Evolutionary conservation across 2,329 filamentous ascomycete species (phyloP).

Genomic region (Diaporthe sp.): DNA sequence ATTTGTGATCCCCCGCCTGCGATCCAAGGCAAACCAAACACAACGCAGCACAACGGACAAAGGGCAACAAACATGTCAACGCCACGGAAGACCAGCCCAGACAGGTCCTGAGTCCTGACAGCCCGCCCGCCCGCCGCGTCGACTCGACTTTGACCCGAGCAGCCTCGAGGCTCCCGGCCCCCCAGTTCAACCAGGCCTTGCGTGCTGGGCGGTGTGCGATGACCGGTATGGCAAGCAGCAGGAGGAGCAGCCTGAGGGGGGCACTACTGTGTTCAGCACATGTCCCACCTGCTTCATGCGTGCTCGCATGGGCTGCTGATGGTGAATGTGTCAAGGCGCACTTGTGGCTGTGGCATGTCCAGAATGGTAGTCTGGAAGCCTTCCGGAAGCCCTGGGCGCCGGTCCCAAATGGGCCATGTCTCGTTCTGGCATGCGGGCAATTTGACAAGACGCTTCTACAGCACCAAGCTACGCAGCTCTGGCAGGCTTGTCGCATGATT

Average conservation of each 20-base stretch:
- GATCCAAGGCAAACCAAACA: conserved; percentile 21
- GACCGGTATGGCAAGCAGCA: neutral
- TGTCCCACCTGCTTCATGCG: neutral
- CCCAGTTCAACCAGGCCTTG: neutral
- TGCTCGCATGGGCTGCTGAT: conserved; percentile 13
- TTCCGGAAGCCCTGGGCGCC: conserved; percentile 17
- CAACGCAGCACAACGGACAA: conserved; percentile 19
- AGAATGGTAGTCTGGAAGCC: neutral
- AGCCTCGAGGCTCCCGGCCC: conserved; percentile 10
- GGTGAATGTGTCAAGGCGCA: conserved; percentile 12
- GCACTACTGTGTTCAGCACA: neutral
- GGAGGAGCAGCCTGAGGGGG: neutral
- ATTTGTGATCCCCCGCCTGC: conserved; percentile 11
- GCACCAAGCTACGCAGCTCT: conserved; percentile 1
- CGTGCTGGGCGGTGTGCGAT: conserved; percentile 17
- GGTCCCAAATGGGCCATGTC: conserved; percentile 4
- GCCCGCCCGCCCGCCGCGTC: neutral
- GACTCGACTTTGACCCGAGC: conserved; percentile 5
- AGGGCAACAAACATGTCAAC: conserved; percentile 28
- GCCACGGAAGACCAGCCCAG: neutral
- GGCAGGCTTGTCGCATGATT: conserved; percentile 32
- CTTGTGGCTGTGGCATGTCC: conserved; percentile 4
- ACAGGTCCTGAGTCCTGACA: neutral
- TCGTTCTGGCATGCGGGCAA: conserved; percentile 17
- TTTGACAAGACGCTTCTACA: conserved; percentile 11